Evolutionary conservation across 2,329 filamentous ascomycete genomes (phyloP).

Genomic region (Curvularia eragrostidis): DNA sequence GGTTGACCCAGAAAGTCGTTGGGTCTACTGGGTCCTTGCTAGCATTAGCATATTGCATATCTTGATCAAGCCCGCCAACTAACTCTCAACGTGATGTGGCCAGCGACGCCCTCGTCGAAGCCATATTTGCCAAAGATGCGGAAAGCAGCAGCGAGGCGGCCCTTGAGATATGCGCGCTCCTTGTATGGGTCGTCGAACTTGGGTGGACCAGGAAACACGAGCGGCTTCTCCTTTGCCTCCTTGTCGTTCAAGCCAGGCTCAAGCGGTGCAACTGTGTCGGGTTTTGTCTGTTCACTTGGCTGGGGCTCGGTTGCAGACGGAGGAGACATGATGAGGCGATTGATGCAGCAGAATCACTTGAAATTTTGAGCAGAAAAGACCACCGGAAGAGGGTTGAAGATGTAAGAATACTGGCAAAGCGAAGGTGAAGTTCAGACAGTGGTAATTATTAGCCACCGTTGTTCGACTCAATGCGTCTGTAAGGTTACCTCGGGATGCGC

Average conservation of each 20-base stretch:
- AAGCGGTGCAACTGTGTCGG: slow-evolving; percentile 38
- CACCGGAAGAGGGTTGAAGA: neutral
- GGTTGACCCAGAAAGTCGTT: slow-evolving; percentile 70
- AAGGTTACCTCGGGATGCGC: slow-evolving; percentile 7
- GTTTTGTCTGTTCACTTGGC: slow-evolving; percentile 33
- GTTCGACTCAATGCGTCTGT: neutral
- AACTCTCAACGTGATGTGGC: slow-evolving; percentile 67
- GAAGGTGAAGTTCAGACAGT: neutral
- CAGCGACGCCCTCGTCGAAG: slow-evolving; percentile 59
- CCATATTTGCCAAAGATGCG: slow-evolving; percentile 51
- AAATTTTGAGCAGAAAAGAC: neutral
- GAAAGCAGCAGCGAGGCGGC: slow-evolving; percentile 48
- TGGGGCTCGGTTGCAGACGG: slow-evolving; percentile 43
- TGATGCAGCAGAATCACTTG: neutral
- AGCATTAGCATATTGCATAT: slow-evolving; percentile 7
- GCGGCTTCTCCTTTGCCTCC: slow-evolving; percentile 34
- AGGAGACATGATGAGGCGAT: slow-evolving; percentile 27
- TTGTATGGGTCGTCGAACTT: slow-evolving; percentile 49
- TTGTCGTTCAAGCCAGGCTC: slow-evolving; percentile 43
- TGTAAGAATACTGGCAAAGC: neutral
- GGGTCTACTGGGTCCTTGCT: slow-evolving; percentile 63
- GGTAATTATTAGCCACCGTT: neutral
- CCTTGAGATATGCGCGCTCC: slow-evolving; percentile 49
- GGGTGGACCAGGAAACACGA: slow-evolving; percentile 39
- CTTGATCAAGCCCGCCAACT: slow-evolving; percentile 3